These are phyloP conservation scores for Triticum urartu DNA, from an alignment of 176 grass and related monocot species.

Conservation along the genomic window DNA sequence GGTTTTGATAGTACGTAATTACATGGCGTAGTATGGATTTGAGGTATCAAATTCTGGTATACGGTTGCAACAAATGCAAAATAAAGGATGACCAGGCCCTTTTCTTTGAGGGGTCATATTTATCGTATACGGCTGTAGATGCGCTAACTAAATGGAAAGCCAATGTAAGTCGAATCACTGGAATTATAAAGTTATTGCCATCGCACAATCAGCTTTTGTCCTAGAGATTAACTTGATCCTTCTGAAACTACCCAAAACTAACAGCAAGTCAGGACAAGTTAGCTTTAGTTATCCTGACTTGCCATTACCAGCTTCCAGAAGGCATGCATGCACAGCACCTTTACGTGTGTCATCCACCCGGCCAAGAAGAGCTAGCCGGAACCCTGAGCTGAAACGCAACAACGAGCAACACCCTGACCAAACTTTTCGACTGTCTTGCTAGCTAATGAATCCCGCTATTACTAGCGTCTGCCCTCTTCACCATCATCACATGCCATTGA, in stretches of 20 bases:
- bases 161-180: background rate
- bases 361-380: constrained; percentile 30
- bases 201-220: constrained; percentile 24
- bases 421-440: constrained; percentile 19
- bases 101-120: no score
- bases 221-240: constrained; percentile 22
- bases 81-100: no score
- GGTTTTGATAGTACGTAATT: no score
- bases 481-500: constrained; percentile 50
- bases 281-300: constrained; percentile 41
- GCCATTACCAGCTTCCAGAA: constrained; percentile 58
- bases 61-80: no score
- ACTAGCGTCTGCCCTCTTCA: constrained; percentile 18
- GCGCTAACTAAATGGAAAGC: no score
- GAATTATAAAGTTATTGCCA: constrained; percentile 24
- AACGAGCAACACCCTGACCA: constrained; percentile 29
- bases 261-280: constrained; percentile 40
- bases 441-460: constrained; percentile 20
- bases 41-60: no score
- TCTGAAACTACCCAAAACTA: constrained; percentile 65
- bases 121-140: no score
- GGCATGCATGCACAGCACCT: background rate
- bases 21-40: no score
- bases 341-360: background rate
- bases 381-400: constrained; percentile 12